Base-by-base conservation (phyloP, 305 asterid genomes). In the Fraxinus baroniana region DNA sequence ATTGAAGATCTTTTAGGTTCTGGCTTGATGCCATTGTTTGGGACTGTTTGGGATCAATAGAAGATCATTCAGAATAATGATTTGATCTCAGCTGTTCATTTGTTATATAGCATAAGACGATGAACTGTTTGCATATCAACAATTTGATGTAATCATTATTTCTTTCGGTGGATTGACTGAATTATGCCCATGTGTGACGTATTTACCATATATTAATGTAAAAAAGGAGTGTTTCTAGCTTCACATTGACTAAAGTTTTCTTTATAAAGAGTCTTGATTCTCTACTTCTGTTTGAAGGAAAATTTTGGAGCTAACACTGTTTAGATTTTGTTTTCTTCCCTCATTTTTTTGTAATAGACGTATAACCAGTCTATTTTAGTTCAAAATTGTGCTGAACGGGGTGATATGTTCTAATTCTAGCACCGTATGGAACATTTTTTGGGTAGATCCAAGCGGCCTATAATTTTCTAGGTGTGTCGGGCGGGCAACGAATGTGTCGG, bases 11-110 rank as follows among this genome's bases (percentile, higher is more conserved):
- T 86, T 79, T 83, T 24, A 73, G 55, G 78, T 49, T 80, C 78
- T 86, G 82, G 79, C 36, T 72, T 83, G 88, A 78, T 80, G 91
- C 87, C 95, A 94, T 94, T 80, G 78, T 76, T n/a, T 77, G 30
- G 37, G 32, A 24, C 30, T 9, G 12, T 37, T 70, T 13, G 49
- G 66, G 57, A 10, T 76, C 70, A 41, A 10, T 7, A 36, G n/a
- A 76, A 74, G 62, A 79, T 46, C 33, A 17, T 71, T 55, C 7
- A 15, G 39, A 32, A 33, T 2, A 71, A 71, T 32, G 41, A 15
- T 71, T 15, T 30, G 24, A 70, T 70, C 76, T 70, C 41, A 70
- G 44, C 37, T 15, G 22, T 70, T 28, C 41, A 32, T 70, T 32
- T 7, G 44, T 70, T 13, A 70, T 26, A 13, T 66, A 26, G 36